Evolutionary conservation across 192 early-diverging fungal genomes (phyloP).

Genomic region (Umbelopsis sp.): DNA sequence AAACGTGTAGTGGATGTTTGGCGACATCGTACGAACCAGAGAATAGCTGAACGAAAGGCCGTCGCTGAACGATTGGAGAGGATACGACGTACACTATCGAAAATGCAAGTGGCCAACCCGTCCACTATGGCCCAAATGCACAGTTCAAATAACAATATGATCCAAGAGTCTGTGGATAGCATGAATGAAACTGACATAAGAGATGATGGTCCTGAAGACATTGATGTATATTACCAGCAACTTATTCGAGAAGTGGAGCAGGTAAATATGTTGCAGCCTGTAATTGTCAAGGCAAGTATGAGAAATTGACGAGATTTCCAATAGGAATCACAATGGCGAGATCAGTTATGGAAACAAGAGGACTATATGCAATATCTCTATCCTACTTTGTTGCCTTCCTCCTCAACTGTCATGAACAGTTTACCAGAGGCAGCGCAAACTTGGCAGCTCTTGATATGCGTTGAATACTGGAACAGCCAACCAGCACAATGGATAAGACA

Average conservation of each 20-base stretch:
- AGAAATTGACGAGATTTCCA: background rate
- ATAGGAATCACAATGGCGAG: constrained; percentile 2
- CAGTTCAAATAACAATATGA: background rate
- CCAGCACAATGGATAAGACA: constrained; percentile 19
- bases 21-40: background rate
- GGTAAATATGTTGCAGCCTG: background rate
- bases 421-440: background rate
- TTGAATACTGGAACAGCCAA: background rate
- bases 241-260: constrained; percentile 3
- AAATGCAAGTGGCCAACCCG: background rate
- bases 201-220: background rate
- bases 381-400: background rate
- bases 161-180: background rate
- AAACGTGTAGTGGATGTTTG: background rate
- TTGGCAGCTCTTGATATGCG: constrained; percentile 22
- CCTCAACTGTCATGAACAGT: background rate
- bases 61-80: constrained; percentile 1
- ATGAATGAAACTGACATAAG: background rate
- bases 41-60: background rate
- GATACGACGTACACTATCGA: background rate
- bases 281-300: background rate
- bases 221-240: background rate
- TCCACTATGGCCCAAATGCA: background rate
- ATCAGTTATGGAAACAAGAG: constrained; percentile 14
- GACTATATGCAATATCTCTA: constrained; percentile 8